A percentile compares a stretch with the other conserved stretches of the same genome.
phyloP scores from a whole-genome alignment of 768 basidiomycete genomes.

The Asterophora lycoperdoides region DNA sequence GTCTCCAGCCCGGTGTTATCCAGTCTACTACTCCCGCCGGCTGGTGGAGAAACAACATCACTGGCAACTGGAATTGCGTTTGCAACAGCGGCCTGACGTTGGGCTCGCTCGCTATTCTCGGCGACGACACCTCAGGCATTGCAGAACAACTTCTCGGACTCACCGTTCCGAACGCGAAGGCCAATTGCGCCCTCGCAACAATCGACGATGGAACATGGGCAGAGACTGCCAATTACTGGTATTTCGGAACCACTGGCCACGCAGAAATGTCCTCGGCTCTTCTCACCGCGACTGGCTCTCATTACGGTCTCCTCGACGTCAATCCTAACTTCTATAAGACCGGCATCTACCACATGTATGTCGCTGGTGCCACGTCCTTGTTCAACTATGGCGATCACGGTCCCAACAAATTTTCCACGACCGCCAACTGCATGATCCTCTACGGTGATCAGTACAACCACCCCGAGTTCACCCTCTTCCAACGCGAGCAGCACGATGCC shows the following conservation, averaged over 20 bases:
- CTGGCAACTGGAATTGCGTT: conserved; percentile 98
- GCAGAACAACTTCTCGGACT: conserved; percentile 62
- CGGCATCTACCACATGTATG: conserved; percentile 88
- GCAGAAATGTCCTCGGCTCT: conserved; percentile 87
- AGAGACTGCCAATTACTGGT: conserved; percentile 95
- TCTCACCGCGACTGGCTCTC: conserved; percentile 78
- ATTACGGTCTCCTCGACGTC: conserved; percentile 63
- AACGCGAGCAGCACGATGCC: conserved; percentile 84
- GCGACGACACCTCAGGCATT: conserved; percentile 72
- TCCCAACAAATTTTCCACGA: conserved; percentile 93
- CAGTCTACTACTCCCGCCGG: conserved; percentile 51
- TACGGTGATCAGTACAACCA: conserved; percentile 66
- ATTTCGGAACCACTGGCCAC: conserved; percentile 88
- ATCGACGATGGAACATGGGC: conserved; percentile 83
- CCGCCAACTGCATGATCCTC: conserved; percentile 83
- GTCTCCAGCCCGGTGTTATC: conserved; percentile 60
- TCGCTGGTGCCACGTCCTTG: conserved; percentile 75
- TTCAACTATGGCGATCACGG: conserved; percentile 85
- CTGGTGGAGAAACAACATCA: conserved; percentile 75
- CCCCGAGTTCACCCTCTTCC: conserved; percentile 79
- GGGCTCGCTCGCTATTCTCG: conserved; percentile 86
- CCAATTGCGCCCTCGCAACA: conserved; percentile 66
- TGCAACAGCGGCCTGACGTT: conserved; percentile 89
- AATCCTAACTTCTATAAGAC: conserved; percentile 75
- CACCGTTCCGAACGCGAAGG: conserved; percentile 69